Evolutionary conservation across 2,329 filamentous ascomycete species (phyloP).

Genomic region (Biscogniauxia mediterranea): DNA sequence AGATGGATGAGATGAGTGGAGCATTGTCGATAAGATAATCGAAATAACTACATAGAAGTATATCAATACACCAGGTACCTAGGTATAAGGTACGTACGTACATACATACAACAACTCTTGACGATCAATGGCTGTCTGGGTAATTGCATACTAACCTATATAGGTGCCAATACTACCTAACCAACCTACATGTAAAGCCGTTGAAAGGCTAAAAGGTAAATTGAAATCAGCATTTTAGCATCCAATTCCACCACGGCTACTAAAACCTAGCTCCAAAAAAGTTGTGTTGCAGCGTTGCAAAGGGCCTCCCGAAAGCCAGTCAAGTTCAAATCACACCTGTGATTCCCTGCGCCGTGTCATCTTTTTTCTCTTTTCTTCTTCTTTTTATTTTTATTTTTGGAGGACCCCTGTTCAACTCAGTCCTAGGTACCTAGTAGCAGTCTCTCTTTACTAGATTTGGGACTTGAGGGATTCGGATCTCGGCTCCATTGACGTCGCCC

Average conservation of each 20-base stretch:
- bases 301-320: not conserved
- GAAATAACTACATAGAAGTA: too few species aligned
- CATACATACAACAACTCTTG: too few species aligned
- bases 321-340: constrained; percentile 6
- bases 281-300: too few species aligned
- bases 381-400: constrained; percentile 10
- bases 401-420: constrained; percentile 6
- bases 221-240: not conserved
- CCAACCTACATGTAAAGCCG: not conserved
- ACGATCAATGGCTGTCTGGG: too few species aligned
- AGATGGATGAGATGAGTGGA: too few species aligned
- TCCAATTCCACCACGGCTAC: too few species aligned
- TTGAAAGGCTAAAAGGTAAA: not conserved
- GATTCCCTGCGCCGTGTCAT: constrained; percentile 16
- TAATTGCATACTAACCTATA: too few species aligned
- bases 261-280: too few species aligned
- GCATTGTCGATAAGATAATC: not conserved
- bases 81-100: not conserved
- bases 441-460: constrained; percentile 12
- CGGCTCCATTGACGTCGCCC: constrained; percentile 7
- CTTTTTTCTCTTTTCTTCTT: constrained; percentile 5
- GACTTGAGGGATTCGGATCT: constrained; percentile 19
- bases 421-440: constrained; percentile 6
- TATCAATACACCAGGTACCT: too few species aligned
- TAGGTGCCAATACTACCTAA: too few species aligned